Base-by-base conservation (phyloP, 2,329 filamentous ascomycete genomes). In the Apiospora marii region DNA sequence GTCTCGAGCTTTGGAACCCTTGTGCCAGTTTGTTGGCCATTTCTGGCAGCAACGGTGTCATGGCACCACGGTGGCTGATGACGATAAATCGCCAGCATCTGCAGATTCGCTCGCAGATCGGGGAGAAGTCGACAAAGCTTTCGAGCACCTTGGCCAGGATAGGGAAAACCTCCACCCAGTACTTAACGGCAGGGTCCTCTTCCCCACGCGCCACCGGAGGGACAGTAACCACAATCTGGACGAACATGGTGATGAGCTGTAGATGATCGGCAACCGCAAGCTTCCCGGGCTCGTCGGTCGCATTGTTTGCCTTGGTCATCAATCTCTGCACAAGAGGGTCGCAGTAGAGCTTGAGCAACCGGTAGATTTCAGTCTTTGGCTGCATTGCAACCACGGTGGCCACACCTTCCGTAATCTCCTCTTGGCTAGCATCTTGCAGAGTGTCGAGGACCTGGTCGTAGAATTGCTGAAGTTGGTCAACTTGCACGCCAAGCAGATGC, bases 51-150 rank as follows among this genome's bases (percentile, higher is more conserved):
- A 99, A 85, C 34, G 96, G 95, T 19, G 93, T 90, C 87, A 97
- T 97, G 69, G 93, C 93, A 2, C 93, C 96, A 76, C 96, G 91
- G 83, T 98, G 98, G 0, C 95, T 98, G 73, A 98, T 94, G 51
- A 99, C 91, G 94, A 98, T 98, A 81, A 96, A 93, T 75, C 97
- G 91, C 95, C 96, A 99, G 86, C 94, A 98, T 74, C 96, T 91
- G 83, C 96, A 98, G 37, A 99, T 91, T 58, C 96, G 90, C 85
- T 99, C 96, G 76, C 97, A 93, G 73, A 99, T 97, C 4, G 96
- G 96, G 19, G 92, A 88, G 77, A 95, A 98, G 77, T 89, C 87
- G 74, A 95, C 90, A 81, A 98, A 99, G 80, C 92, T 96, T 78
- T 97, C 93, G 71, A 97, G 88, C 73, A 99, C 93, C 10, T 93